Conservation (phyloP, 2,329 filamentous ascomycete species). For the Fusarium begoniae region DNA sequence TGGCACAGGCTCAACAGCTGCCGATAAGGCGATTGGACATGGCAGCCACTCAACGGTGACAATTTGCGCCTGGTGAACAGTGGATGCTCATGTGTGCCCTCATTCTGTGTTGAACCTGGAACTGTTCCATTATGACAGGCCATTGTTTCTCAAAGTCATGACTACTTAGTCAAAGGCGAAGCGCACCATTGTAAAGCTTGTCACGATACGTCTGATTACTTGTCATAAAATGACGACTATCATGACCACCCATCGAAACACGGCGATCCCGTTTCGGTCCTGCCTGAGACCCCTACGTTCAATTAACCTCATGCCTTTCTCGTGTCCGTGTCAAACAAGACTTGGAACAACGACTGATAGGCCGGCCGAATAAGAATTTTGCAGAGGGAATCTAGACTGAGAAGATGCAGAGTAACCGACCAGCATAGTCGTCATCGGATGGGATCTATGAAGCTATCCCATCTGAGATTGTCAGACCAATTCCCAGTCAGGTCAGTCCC, state of each 20-base stretch:
- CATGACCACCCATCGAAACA: slow-evolving; percentile 31
- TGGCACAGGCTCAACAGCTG: slow-evolving; percentile 38
- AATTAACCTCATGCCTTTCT: slow-evolving; percentile 36
- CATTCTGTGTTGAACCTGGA: slow-evolving; percentile 13
- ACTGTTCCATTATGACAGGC: slow-evolving; percentile 36
- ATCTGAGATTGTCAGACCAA: slow-evolving; percentile 30
- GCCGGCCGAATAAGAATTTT: slow-evolving; percentile 7
- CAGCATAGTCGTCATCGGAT: slow-evolving; percentile 20
- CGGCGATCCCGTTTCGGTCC: slow-evolving; percentile 24
- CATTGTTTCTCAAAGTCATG: slow-evolving; percentile 26
- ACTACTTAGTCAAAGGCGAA: slow-evolving; percentile 1
- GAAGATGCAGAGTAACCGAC: slow-evolving; percentile 6
- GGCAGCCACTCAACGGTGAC: slow-evolving; percentile 30
- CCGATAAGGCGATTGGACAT: slow-evolving; percentile 44
- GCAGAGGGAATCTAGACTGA: slow-evolving; percentile 11
- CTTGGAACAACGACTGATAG: slow-evolving; percentile 10
- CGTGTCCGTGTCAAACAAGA: slow-evolving; percentile 8
- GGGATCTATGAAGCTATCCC: slow-evolving; percentile 25
- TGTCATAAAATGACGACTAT: slow-evolving; percentile 24
- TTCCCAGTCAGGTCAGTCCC: slow-evolving; percentile 18
- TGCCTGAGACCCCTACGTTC: slow-evolving; percentile 22
- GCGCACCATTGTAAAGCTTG: slow-evolving; percentile 11
- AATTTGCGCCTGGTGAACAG: slow-evolving; percentile 19
- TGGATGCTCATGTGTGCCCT: slow-evolving; percentile 31
- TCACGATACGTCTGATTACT: slow-evolving; percentile 11